These are phyloP conservation scores for Solanum tarijense DNA, from an alignment of 257 asterid genomes.

Conservation along the genomic window DNA sequence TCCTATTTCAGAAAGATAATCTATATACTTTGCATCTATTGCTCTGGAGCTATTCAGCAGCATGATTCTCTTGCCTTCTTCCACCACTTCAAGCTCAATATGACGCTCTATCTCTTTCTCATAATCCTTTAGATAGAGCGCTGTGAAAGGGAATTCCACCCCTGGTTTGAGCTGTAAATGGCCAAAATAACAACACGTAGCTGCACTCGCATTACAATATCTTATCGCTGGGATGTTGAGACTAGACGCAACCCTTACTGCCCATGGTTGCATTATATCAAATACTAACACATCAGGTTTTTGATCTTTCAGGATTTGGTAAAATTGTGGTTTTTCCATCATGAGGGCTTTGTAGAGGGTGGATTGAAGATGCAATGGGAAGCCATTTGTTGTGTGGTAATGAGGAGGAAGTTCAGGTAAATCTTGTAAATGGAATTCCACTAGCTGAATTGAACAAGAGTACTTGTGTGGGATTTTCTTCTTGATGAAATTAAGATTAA, in stretches of 20 bases:
- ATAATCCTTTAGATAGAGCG: constrained; percentile 3
- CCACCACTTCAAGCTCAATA: background rate
- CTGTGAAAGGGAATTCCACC: constrained; percentile 23
- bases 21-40: background rate
- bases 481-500: constrained; percentile 25
- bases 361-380: constrained; percentile 13
- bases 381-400: background rate
- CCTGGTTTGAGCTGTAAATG: constrained; percentile 4
- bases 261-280: constrained; percentile 29
- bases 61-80: background rate
- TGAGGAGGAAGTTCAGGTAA: background rate
- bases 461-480: constrained; percentile 8
- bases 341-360: constrained; percentile 18
- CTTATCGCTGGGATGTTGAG: constrained; percentile 10
- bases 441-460: constrained; percentile 17
- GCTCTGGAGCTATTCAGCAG: constrained; percentile 14
- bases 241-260: background rate
- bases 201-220: constrained; percentile 2
- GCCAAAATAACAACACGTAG: constrained; percentile 7
- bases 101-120: background rate
- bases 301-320: constrained; percentile 5
- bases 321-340: constrained; percentile 13
- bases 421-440: constrained; percentile 27
- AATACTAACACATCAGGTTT: constrained; percentile 31
- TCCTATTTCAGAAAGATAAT: constrained; percentile 6